Percentiles rank a stretch among this genome's conserved stretches.
These are phyloP conservation scores for Agaricales sp. DNA, from an alignment of 1,284 basidiomycete genomes.

Conservation along the genomic window DNA sequence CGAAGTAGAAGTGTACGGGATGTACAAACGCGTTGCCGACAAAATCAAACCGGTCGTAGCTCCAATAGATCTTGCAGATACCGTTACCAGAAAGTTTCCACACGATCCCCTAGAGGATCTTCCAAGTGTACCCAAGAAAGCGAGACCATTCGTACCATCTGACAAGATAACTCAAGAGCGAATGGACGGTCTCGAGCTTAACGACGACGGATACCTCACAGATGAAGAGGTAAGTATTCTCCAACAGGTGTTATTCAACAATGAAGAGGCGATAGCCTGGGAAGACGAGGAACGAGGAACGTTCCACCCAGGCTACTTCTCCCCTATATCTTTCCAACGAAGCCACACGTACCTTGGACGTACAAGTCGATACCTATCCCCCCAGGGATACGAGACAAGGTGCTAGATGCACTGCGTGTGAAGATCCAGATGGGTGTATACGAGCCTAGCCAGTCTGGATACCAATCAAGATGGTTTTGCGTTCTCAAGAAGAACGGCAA, in stretches of 20 bases:
- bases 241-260: not conserved
- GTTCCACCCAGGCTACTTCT: not conserved
- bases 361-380: not conserved
- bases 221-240: not conserved
- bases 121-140: no score
- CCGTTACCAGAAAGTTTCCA: no score
- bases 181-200: no score
- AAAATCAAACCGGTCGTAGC: no score
- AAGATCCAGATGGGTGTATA: slow-evolving; percentile 9
- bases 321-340: not conserved
- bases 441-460: slow-evolving; percentile 7
- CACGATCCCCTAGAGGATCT: no score
- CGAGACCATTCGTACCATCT: no score
- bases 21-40: no score
- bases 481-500: slow-evolving; percentile 13
- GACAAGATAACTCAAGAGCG: no score
- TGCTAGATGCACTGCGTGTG: not conserved
- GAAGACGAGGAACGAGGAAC: not conserved
- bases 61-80: no score
- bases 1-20: no score
- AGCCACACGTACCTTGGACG: not conserved
- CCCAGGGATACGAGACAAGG: not conserved
- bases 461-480: slow-evolving; percentile 12
- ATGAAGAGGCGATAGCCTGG: not conserved
- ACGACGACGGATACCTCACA: not conserved